Evolutionary conservation across 1,139 yeast species (phyloP).

Genomic region (Candida sp.): DNA sequence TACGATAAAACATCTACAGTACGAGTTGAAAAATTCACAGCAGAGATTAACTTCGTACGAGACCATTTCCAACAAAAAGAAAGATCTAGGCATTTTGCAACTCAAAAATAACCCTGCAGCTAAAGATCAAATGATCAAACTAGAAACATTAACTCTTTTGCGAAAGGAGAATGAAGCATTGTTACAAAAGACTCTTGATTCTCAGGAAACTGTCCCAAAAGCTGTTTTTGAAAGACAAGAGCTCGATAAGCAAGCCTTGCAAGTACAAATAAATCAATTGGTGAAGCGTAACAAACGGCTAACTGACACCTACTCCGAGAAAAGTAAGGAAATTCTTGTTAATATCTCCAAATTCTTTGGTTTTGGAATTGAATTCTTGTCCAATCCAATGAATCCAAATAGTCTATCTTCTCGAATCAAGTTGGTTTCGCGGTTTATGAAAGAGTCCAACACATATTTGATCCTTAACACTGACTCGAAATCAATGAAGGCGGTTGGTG

Average conservation of each 20-base stretch:
- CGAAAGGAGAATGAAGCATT: slow-evolving; percentile 62
- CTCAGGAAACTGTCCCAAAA: slow-evolving; percentile 43
- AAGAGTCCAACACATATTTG: slow-evolving; percentile 27
- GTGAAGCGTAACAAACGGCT: slow-evolving; percentile 60
- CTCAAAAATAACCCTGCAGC: slow-evolving; percentile 64
- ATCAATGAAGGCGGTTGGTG: slow-evolving; percentile 39
- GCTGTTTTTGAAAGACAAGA: slow-evolving; percentile 65
- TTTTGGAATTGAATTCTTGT: slow-evolving; percentile 67
- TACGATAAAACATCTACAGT: slow-evolving; percentile 23
- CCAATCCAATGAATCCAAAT: slow-evolving; percentile 53
- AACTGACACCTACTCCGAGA: slow-evolving; percentile 61
- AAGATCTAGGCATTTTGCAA: slow-evolving; percentile 54
- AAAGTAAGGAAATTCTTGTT: slow-evolving; percentile 71
- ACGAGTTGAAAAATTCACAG: slow-evolving; percentile 26
- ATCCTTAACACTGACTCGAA: slow-evolving; percentile 35
- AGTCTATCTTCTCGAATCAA: slow-evolving; percentile 51
- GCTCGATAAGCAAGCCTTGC: slow-evolving; percentile 48
- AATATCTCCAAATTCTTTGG: slow-evolving; percentile 72
- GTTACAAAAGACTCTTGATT: slow-evolving; percentile 14
- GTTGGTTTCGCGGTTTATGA: slow-evolving; percentile 54
- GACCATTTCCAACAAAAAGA: slow-evolving; percentile 24
- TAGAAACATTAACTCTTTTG: slow-evolving; percentile 48
- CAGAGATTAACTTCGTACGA: slow-evolving; percentile 29
- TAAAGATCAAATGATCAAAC: slow-evolving; percentile 62
- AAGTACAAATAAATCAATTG: slow-evolving; percentile 47